phyloP scores from a whole-genome alignment of 495 filamentous ascomycete species.

The Amniculicola lignicola region DNA sequence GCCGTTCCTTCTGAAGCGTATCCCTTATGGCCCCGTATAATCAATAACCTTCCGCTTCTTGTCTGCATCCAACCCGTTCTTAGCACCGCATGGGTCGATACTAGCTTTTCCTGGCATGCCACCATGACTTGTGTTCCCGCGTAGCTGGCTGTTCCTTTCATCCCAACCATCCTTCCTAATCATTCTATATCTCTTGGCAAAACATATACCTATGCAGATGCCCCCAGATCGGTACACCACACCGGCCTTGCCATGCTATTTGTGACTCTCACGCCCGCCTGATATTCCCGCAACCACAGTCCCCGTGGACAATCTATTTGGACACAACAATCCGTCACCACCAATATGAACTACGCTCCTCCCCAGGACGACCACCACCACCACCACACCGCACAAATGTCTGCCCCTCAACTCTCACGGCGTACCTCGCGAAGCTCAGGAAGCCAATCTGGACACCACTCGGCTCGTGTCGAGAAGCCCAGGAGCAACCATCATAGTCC shows the following conservation, averaged over 20 bases:
- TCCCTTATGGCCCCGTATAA: conserved; percentile 28
- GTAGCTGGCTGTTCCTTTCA: conserved; percentile 10
- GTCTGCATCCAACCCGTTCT: conserved; percentile 25
- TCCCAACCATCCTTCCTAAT: conserved; percentile 27
- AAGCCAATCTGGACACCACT: conserved; percentile 14
- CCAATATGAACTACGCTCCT: conserved; percentile 19
- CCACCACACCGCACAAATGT: conserved; percentile 21
- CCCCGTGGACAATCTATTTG: conserved; percentile 4
- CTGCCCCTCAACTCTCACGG: conserved; percentile 25
- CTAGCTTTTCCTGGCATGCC: conserved; percentile 18
- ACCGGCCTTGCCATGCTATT: conserved; percentile 8
- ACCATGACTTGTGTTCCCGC: conserved; percentile 30
- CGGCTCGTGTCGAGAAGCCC: conserved; percentile 33
- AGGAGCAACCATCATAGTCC: conserved; percentile 35
- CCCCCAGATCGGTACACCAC: conserved; percentile 8
- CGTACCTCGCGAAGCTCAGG: conserved; percentile 26
- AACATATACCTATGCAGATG: conserved; percentile 35
- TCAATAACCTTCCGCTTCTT: conserved; percentile 22
- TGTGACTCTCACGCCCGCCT: conserved; percentile 3
- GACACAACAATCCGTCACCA: neutral
- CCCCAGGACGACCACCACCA: conserved; percentile 16
- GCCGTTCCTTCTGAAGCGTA: conserved; percentile 29
- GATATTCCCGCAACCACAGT: neutral
- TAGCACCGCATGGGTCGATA: conserved; percentile 14
- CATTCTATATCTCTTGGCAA: conserved; percentile 33